Evolutionary conservation across 2,329 filamentous ascomycete species (phyloP), one percentile per base, ranked within the genome.

Genomic region (Botrytis porri): DNA sequence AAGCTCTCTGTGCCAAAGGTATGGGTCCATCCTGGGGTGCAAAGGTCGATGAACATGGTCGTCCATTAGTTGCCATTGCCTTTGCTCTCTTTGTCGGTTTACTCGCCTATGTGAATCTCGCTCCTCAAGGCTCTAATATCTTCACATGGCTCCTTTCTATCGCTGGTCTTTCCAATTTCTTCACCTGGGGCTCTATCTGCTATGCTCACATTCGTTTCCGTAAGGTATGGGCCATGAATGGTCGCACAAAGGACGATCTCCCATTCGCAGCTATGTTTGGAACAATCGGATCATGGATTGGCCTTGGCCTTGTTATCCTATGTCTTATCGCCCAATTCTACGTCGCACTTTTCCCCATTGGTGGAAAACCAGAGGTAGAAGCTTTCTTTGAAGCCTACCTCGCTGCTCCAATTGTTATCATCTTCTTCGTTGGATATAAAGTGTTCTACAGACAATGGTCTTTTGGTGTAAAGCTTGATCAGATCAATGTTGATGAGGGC

Each of bases 1-100:
- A 94, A 61, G 95, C 95, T 18, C 88, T 98, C 1, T 94, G 94
- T 62, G 94, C 97, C 80, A 93, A 96, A 81, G 88, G 90, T 72
- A 94, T 97, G 81, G 94, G 93, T 0, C 94, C 95, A 18, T 86
- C 84, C 74, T 85, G 94, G 76, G 86, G 97, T 54, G 89, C 88
- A 73, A 97, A 95, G 82, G 90, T 96, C 79, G 95, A 95, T 84
- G 90, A 90, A 69, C 88, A 90, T 74, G 95, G 94, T 61, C 92
- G 94, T 9, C 95, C 92, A 12, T 80, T 89, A 32, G 85, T 85
- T 76, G 86, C 86, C 69, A 61, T 77, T 88, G n/a, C 77, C 29
- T 80, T 84, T 37, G 89, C 67, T 85, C 86, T 76, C 81, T 88
- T n/a, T 80, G 80, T 91, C 63, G 89, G 89, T 29, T 82, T 89